phyloP scores from a whole-genome alignment of 1,139 yeast species.

The Saccharomyces hybrid region DNA sequence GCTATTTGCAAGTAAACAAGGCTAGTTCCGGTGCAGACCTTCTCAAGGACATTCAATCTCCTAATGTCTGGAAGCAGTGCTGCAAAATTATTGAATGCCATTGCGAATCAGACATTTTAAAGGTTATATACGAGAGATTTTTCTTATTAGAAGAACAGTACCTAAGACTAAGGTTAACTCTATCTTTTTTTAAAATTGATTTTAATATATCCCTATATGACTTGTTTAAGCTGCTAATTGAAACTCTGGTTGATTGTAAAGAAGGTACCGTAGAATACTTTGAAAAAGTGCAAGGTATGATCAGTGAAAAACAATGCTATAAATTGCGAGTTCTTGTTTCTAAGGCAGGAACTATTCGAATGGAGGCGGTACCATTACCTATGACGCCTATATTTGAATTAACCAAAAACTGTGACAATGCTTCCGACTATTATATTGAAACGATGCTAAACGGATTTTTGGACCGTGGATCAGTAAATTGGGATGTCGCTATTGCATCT shows the following conservation, averaged over 20 bases:
- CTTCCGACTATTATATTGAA: slow-evolving; percentile 14
- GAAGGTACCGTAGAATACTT: slow-evolving; percentile 23
- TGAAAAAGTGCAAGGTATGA: slow-evolving; percentile 11
- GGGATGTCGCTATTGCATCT: slow-evolving; percentile 58
- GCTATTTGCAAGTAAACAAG: background rate
- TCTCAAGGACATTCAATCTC: slow-evolving; percentile 19
- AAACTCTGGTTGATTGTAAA: slow-evolving; percentile 6
- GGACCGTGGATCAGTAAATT: slow-evolving; percentile 32
- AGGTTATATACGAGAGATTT: slow-evolving; percentile 35
- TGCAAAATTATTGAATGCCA: slow-evolving; percentile 7
- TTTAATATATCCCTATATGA: slow-evolving; percentile 38
- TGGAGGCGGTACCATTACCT: slow-evolving; percentile 43
- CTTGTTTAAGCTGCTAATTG: slow-evolving; percentile 41
- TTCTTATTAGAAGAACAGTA: slow-evolving; percentile 60
- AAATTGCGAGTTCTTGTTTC: slow-evolving; percentile 53
- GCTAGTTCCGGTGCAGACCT: background rate
- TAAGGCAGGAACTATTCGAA: slow-evolving; percentile 36
- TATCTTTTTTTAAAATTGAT: slow-evolving; percentile 48
- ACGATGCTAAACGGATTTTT: slow-evolving; percentile 23
- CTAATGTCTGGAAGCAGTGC: background rate
- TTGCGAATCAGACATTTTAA: slow-evolving; percentile 6
- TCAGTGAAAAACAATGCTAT: slow-evolving; percentile 36
- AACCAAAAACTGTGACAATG: background rate
- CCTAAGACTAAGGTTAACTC: slow-evolving; percentile 47
- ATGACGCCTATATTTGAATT: background rate